Percentiles rank a stretch among this genome's conserved stretches.
Conservation (phyloP, 148 eudicot species). For the Chenopodium quinoa region DNA sequence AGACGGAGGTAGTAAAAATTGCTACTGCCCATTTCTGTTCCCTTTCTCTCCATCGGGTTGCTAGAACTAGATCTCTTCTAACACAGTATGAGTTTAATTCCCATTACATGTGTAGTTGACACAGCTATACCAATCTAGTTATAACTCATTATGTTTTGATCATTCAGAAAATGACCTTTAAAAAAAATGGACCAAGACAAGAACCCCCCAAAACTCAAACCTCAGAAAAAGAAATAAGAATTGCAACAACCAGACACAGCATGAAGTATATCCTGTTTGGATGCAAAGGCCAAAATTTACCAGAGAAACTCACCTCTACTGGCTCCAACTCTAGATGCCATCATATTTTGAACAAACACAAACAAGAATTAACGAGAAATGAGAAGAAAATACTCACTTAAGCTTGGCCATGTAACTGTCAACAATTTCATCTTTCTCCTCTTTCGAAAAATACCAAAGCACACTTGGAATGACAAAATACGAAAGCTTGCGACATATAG, state of each 20-base stretch:
- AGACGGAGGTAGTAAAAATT: no score
- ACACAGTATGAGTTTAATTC: background rate
- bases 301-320: background rate
- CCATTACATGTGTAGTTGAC: background rate
- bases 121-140: background rate
- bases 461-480: slow-evolving; percentile 98
- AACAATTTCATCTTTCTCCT: slow-evolving; percentile 77
- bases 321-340: background rate
- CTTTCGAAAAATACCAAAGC: slow-evolving; percentile 78
- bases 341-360: background rate
- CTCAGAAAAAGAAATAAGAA: background rate
- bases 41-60: background rate
- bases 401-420: slow-evolving; percentile 83
- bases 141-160: background rate
- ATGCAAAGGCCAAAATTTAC: background rate
- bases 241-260: background rate
- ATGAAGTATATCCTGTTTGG: background rate
- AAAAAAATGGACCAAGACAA: background rate
- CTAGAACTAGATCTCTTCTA: background rate
- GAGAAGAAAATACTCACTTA: slow-evolving; percentile 43
- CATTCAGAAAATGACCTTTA: background rate
- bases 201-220: background rate
- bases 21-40: background rate
- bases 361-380: slow-evolving; percentile 6
- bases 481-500: slow-evolving; percentile 90